Evolutionary conservation across 176 grass and related monocot species (phyloP), one percentile per base, ranked within the genome.

Genomic region (Canna indica): DNA sequence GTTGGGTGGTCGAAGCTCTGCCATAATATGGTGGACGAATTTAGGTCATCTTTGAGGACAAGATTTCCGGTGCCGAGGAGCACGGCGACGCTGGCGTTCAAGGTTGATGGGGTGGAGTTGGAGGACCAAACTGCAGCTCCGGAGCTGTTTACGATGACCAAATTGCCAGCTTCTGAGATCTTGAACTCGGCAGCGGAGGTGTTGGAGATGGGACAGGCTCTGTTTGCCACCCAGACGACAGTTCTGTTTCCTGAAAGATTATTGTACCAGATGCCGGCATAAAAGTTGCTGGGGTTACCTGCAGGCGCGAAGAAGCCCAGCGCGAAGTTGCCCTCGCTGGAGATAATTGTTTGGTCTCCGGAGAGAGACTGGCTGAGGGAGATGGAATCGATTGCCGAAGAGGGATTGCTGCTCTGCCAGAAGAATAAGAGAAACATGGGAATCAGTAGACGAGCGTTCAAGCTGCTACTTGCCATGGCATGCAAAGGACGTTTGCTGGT

Each of bases 1-100:
- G 80, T 78, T 22, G 82, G 82, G 45, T 85, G 82, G 33, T 83
- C 68, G 68, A 90, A 90, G 63, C 87, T 90, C 73, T 86, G 87
- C 87, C 87, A 90, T 61, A 83, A 5, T 35, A 48, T 20, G 15
- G 80, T 46, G 11, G 77, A 81, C 17, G 61, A 69, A 22, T 81
- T 76, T 2, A 36, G 11, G 34, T 31, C 46, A 59, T 78, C 26
- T 5, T 54, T 59, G 47, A 86, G 76, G 1, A 86, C 36, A 14
- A 86, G 69, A 64, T 90, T 90, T 35, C 87, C 80, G 31, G 77
- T 86, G 71, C 86, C 83, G 32, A 83, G 77, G 62, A 90, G 87
- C 20, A 61, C 72, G 14, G 74, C 87, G 26, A 29, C 45, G 33
- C 30, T 67, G 16, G 76, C 52, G 20, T 69, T 47, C n/a, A 24